Evolutionary conservation across 306 rosid species (phyloP).

Genomic region (Quercus robur): DNA sequence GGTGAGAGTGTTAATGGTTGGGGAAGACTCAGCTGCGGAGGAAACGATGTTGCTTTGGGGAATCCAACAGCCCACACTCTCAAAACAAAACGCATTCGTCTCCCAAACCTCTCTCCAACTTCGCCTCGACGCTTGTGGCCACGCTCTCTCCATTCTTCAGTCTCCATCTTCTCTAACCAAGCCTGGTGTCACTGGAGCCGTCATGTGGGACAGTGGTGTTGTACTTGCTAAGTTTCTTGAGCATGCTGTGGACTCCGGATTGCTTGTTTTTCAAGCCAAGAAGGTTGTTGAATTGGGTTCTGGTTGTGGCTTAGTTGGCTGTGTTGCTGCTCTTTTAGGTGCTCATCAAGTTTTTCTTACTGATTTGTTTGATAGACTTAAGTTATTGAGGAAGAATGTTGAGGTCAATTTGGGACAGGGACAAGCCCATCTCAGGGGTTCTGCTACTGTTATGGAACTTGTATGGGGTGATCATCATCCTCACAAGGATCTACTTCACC

Average conservation of each 20-base stretch:
- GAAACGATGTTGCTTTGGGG: conserved; percentile 92
- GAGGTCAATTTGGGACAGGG: conserved; percentile 57
- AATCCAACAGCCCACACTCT: conserved; percentile 68
- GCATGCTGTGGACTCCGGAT: conserved; percentile 66
- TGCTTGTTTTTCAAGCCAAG: conserved; percentile 61
- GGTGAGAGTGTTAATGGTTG: conserved; percentile 31
- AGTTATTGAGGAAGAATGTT: conserved; percentile 65
- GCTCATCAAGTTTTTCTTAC: conserved; percentile 67
- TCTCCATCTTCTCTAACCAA: conserved; percentile 81
- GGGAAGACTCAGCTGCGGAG: conserved; percentile 62
- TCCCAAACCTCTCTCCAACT: conserved; percentile 69
- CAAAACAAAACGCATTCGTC: conserved; percentile 74
- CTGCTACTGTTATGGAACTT: conserved; percentile 57
- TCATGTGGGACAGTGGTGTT: conserved; percentile 91
- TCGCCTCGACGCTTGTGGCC: conserved; percentile 70
- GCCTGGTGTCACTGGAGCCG: conserved; percentile 88
- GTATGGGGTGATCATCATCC: conserved; percentile 74
- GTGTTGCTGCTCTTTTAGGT: conserved; percentile 83
- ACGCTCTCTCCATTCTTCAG: conserved; percentile 73
- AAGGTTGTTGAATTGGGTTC: conserved; percentile 76
- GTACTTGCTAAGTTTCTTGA: conserved; percentile 76
- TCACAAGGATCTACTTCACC: conserved; percentile 35
- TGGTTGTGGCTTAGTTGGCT: conserved; percentile 86
- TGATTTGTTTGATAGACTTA: conserved; percentile 77
- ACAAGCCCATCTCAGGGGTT: conserved; percentile 40